Evolutionary conservation across 192 early-diverging fungal species (phyloP).

Genomic region (Entomortierella chlamydospora): DNA sequence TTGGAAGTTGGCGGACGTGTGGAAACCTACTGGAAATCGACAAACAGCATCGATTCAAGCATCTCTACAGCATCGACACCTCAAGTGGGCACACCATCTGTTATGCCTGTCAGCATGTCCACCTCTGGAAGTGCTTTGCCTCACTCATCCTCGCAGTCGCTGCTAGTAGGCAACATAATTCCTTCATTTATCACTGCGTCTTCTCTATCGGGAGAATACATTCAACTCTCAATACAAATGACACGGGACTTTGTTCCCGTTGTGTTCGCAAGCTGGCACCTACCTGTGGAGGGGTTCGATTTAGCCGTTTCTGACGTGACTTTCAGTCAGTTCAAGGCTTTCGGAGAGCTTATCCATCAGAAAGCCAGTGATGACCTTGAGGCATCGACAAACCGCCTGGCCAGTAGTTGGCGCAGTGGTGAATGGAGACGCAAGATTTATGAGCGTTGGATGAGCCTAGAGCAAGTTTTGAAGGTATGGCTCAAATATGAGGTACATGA

Average conservation of each 20-base stretch:
- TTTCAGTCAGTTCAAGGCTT: slow-evolving; percentile 61
- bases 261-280: slow-evolving; percentile 81
- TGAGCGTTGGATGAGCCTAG: slow-evolving; percentile 66
- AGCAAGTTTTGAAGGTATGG: slow-evolving; percentile 80
- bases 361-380: slow-evolving; percentile 38
- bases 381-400: slow-evolving; percentile 5
- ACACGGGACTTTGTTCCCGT: slow-evolving; percentile 91
- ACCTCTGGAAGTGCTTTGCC: slow-evolving; percentile 42
- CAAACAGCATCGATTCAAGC: slow-evolving; percentile 72
- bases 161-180: slow-evolving; percentile 50
- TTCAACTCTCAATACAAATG: slow-evolving; percentile 90
- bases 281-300: slow-evolving; percentile 68
- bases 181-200: slow-evolving; percentile 86
- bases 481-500: neutral
- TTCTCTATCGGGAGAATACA: slow-evolving; percentile 92
- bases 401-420: slow-evolving; percentile 27
- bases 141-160: slow-evolving; percentile 34
- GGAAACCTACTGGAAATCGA: slow-evolving; percentile 99
- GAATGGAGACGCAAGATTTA: slow-evolving; percentile 52
- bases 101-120: slow-evolving; percentile 50
- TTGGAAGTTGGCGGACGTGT: slow-evolving; percentile 96
- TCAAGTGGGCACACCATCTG: slow-evolving; percentile 25
- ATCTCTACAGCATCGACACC: slow-evolving; percentile 45
- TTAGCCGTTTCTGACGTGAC: slow-evolving; percentile 66
- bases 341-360: slow-evolving; percentile 45